Evolutionary conservation across 106 monocot species (phyloP), one percentile per base, ranked within the genome.

Genomic region (Dendrobium huoshanense): DNA sequence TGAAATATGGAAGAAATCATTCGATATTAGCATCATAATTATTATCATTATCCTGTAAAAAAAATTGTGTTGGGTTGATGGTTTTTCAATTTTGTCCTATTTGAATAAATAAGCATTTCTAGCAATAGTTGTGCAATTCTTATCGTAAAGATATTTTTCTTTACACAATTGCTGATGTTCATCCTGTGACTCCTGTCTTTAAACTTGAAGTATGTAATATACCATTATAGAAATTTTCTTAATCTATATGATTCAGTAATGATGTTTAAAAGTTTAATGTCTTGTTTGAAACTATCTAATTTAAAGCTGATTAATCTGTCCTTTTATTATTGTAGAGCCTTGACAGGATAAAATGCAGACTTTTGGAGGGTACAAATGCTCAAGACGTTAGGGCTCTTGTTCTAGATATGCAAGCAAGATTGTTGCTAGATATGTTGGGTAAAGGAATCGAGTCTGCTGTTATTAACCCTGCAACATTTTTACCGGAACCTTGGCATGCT

Each of bases 351-450:
- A 99, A 99, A 77, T 99, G 98, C 79, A 92, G 98, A 79, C 88
- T 99, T 54, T 74, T 99, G 87, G 98, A 99, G 90, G 98, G 98
- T 17, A 95, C 98, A 85, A 99, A 99, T 93, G 93, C 95, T 83
- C 98, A 93, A 88, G 98, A 99, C 88, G 98, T 99, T 15, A 85
- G 98, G 75, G 98, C 98, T 73, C 92, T 99, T 88, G 92, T 99
- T 55, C 87, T 99, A 51, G 98, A 99, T 82, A 99, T 99, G 98
- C 98, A 99, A 88, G 98, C 98, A 41, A 95, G 98, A 79, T 81
- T 99, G 67, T 74, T 99, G 67, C 84, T 99, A 64, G 95, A 99
- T 84, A 99, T 99, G 98, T 80, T 99, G 77, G 92, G 98, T 19
- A 99, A 95, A 81, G 98, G 98, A 81, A 99, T 99, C 83, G 98